Percentiles rank a stretch among this genome's conserved stretches.
Conservation (phyloP, 805 yeast genomes). For the Spathaspora sp. region DNA sequence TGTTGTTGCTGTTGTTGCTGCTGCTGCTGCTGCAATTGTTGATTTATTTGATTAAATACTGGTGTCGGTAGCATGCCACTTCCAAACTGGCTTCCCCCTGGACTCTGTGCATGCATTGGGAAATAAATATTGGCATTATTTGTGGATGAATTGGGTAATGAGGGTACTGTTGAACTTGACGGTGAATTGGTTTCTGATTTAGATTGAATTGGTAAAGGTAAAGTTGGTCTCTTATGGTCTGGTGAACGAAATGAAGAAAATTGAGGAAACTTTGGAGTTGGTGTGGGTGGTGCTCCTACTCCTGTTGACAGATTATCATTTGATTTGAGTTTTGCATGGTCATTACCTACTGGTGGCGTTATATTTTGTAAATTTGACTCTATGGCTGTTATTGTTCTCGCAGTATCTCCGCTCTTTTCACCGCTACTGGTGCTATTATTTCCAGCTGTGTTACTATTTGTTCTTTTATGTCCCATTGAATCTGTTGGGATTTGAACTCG, state of each 20-base stretch:
- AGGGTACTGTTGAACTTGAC: conserved; percentile 36
- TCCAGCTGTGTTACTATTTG: neutral
- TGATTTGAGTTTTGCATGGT: neutral
- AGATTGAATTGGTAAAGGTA: conserved; percentile 29
- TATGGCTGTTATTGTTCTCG: conserved; percentile 44
- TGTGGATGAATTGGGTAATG: conserved; percentile 19
- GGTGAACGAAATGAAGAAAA: conserved; percentile 26
- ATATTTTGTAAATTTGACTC: conserved; percentile 14
- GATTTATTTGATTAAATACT: conserved; percentile 27
- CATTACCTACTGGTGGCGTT: neutral
- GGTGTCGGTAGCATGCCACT: conserved; percentile 27
- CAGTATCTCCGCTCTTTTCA: conserved; percentile 28
- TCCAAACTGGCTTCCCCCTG: neutral
- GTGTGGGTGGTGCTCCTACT: neutral
- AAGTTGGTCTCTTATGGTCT: conserved; percentile 25
- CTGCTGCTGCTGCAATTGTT: conserved; percentile 9
- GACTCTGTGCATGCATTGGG: conserved; percentile 8
- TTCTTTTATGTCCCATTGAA: conserved; percentile 16
- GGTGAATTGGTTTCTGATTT: conserved; percentile 42
- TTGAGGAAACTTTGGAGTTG: conserved; percentile 9
- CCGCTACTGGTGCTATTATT: neutral
- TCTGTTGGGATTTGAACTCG: conserved; percentile 64
- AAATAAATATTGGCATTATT: conserved; percentile 10
- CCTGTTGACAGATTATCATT: conserved; percentile 7
- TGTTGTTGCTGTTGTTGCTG: conserved; percentile 11